A percentile compares a stretch with the other conserved stretches of the same genome.
Conservation (phyloP, 768 basidiomycete genomes). For the Candolleomyces aberdarensis region DNA sequence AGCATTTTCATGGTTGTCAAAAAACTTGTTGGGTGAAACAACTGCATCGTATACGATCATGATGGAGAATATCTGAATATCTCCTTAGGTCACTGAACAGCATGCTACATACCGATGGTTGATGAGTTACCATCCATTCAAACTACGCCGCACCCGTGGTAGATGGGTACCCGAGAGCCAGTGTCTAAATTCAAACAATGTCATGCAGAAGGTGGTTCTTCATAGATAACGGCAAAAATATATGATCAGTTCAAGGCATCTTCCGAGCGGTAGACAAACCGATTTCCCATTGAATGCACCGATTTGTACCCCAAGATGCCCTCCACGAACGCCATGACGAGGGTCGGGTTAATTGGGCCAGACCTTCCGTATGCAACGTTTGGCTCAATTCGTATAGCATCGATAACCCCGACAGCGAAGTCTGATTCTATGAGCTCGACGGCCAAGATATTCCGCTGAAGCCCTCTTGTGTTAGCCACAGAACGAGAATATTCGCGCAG, state of each 20-base stretch:
- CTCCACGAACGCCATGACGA: slow-evolving; percentile 37
- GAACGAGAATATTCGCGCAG: neutral
- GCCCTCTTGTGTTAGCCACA: neutral
- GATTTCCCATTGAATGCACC: slow-evolving; percentile 21
- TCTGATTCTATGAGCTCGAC: slow-evolving; percentile 32
- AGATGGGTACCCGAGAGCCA: no score
- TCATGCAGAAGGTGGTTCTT: no score
- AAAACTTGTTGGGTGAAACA: no score
- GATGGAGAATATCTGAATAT: no score
- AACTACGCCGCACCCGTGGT: no score
- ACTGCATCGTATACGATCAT: no score
- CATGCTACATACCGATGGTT: no score
- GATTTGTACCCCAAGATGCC: slow-evolving; percentile 35
- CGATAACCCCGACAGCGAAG: slow-evolving; percentile 30
- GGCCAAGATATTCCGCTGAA: slow-evolving; percentile 29
- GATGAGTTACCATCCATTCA: no score
- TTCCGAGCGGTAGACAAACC: slow-evolving; percentile 3
- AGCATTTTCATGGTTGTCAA: no score
- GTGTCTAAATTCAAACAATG: no score
- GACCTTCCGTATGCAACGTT: slow-evolving; percentile 13
- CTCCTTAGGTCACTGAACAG: no score
- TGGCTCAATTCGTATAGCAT: slow-evolving; percentile 31
- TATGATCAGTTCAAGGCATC: neutral
- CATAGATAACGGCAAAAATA: neutral
- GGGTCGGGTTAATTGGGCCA: slow-evolving; percentile 26